phyloP scores from a whole-genome alignment of 1,284 basidiomycete species.

The Exobasidium rhododendri region DNA sequence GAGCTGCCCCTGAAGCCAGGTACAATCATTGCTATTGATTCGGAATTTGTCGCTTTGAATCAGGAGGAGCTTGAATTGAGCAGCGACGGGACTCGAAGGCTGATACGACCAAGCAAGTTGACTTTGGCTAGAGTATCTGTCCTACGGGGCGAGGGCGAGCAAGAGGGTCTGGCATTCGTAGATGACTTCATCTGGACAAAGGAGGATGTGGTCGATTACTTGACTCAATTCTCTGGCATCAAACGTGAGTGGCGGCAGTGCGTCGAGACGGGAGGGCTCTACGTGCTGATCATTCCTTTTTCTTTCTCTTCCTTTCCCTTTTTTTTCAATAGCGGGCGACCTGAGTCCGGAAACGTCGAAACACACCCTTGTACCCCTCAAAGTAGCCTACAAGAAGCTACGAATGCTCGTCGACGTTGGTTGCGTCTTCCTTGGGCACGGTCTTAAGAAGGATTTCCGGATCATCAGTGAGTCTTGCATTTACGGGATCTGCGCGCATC shows the following conservation, averaged over 20 bases:
- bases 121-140: conserved; percentile 93
- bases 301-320: too few species aligned
- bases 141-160: conserved; percentile 74
- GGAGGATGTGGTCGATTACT: conserved; percentile 89
- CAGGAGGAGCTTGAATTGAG: conserved; percentile 91
- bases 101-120: conserved; percentile 83
- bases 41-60: conserved; percentile 95
- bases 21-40: conserved; percentile 88
- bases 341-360: conserved; percentile 77
- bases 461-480: conserved; percentile 67
- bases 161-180: conserved; percentile 84
- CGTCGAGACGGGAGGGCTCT: too few species aligned
- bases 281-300: too few species aligned
- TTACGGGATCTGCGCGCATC: not conserved
- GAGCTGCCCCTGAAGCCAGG: conserved; percentile 77
- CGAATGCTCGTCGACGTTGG: conserved; percentile 87
- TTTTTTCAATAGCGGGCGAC: too few species aligned
- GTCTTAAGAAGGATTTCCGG: conserved; percentile 97
- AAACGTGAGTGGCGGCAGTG: too few species aligned
- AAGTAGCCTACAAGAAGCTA: conserved; percentile 97
- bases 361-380: conserved; percentile 87
- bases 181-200: conserved; percentile 97
- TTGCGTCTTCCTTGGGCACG: conserved; percentile 96
- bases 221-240: conserved; percentile 95
- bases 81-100: conserved; percentile 89